Evolutionary conservation across 768 basidiomycete genomes (phyloP).

Genomic region (Phlebiopsis gigantea): DNA sequence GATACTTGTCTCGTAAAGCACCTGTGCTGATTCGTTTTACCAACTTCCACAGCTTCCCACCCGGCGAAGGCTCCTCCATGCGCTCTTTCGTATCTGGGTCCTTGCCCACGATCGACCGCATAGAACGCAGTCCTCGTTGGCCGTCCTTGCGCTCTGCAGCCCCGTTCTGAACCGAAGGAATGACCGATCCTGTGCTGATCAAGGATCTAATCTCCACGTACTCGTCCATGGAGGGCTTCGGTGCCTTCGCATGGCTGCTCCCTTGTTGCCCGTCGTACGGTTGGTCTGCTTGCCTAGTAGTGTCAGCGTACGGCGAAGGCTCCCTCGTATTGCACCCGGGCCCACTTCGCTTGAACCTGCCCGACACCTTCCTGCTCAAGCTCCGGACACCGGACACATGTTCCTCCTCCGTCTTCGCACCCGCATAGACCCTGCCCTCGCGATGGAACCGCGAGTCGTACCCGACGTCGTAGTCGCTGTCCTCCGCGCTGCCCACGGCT

Average conservation of each 20-base stretch:
- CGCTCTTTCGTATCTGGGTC: constrained; percentile 16
- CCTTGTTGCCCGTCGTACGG: constrained; percentile 14
- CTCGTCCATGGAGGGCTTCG: constrained; percentile 11
- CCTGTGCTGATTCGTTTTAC: constrained; percentile 68
- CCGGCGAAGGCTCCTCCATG: constrained; percentile 24
- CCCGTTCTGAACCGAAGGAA: constrained; percentile 9
- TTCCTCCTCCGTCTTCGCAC: neutral
- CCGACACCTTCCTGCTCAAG: constrained; percentile 33
- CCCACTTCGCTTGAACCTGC: constrained; percentile 25
- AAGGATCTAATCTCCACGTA: constrained; percentile 8
- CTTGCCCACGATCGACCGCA: constrained; percentile 12
- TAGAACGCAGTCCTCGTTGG: constrained; percentile 10
- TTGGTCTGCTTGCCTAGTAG: constrained; percentile 14
- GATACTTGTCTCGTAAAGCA: constrained; percentile 53
- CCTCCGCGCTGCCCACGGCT: constrained; percentile 39
- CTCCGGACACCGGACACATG: constrained; percentile 15
- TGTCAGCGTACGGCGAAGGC: neutral
- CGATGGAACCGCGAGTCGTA: constrained; percentile 10
- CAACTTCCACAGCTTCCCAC: constrained; percentile 55
- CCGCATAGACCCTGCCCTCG: constrained; percentile 2
- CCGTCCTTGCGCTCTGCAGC: neutral
- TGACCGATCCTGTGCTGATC: neutral
- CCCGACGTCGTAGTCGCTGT: constrained; percentile 26
- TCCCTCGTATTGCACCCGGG: constrained; percentile 9
- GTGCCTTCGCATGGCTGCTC: neutral